Evolutionary conservation across 1,284 basidiomycete species (phyloP), one percentile per base, ranked within the genome.

Genomic region (Rhodotorula sp.): DNA sequence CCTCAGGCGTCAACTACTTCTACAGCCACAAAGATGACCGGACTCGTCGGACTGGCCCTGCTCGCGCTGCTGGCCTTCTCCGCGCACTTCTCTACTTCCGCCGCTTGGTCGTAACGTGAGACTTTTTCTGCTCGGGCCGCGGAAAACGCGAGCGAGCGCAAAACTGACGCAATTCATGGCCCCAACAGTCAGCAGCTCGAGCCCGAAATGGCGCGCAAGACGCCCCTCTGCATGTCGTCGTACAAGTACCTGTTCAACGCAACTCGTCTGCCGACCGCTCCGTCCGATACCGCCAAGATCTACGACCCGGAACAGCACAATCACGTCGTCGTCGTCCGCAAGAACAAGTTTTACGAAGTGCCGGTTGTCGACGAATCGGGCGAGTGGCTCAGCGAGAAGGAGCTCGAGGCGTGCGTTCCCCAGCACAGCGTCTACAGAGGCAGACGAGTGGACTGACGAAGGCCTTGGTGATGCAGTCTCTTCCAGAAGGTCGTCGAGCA

Each of bases 191-290:
- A 90, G 75, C 84, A 86, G 69, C 87, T 99, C 26, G 92, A 94
- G 80, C 96, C 96, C 3, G 96, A 99, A 80, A 93, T 90, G 83
- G 87, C 90, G 60, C 89, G 90, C 66, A 87, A 88, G 1, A 85
- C 86, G 23, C 92, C 95, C 2, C 84, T 99, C n/a, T 91, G 91
- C 83, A 96, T 96, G 91, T 86, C 85, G 5, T 93, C 93, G n/a
- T 97, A 96, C 87, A 90, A 92, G 81, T 95, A 93, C 90, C 86
- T 94, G 86, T 97, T 99, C 87, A 97, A 98, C 82, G 85, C 93
- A 6, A 88, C 87, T 58, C 89, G 96, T 43, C 90, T 94, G 81
- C 97, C 96, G 5, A 86, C 85, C 67, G 89, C 90, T 77, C 90
- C 91, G 0, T 87, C 89, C 14, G 96, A 99, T 81, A 90, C 88